Base-by-base conservation (phyloP, 306 rosid genomes). In the Cucumis cinereus region DNA sequence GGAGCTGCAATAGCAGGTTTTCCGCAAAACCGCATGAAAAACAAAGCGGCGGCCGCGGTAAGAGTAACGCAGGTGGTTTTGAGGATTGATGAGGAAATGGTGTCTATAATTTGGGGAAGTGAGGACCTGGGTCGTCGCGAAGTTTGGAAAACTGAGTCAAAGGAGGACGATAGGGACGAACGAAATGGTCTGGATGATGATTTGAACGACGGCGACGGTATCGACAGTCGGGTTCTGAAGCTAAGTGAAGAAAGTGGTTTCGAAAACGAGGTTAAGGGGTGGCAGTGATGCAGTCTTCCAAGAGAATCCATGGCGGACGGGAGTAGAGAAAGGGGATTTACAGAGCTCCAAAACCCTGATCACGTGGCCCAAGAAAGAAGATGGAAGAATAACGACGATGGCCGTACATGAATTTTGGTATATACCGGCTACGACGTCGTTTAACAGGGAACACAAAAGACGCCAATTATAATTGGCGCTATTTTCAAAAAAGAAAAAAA, bases 281-380 rank as follows among this genome's bases (percentile, higher is more conserved):
- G 87, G 57, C 50, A 70, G 81, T 63, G 85, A 7, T 71, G 84
- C 1, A 86, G 63, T 72, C 52, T 85, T 4, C 84, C 60, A 13
- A 90, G 80, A 67, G 93, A 78, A 59, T 79, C 91, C 98, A 94
- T 94, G 73, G 81, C n/a, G 4, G 10, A 9, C 1, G 59, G 41
- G 41, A 20, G 77, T 38, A 33, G 52, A 38, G 74, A 38, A 63
- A 75, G 4, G 10, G 72, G 55, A 64, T 40, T 8, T 74, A 36
- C 77, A 36, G 56, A 1, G 81, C 41, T 61, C 26, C 47, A 72
- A 76, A 79, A 82, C 79, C 83, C 59, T 28, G 76, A 49, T 72
- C 76, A 28, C 75, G 40, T 3, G 4, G 14, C 43, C 1, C 49
- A 30, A 35, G 3, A 49, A 9, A 63, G 26, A 63, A 17, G n/a